Evolutionary conservation across 768 basidiomycete species (phyloP).

Genomic region (Auricularia sp.): DNA sequence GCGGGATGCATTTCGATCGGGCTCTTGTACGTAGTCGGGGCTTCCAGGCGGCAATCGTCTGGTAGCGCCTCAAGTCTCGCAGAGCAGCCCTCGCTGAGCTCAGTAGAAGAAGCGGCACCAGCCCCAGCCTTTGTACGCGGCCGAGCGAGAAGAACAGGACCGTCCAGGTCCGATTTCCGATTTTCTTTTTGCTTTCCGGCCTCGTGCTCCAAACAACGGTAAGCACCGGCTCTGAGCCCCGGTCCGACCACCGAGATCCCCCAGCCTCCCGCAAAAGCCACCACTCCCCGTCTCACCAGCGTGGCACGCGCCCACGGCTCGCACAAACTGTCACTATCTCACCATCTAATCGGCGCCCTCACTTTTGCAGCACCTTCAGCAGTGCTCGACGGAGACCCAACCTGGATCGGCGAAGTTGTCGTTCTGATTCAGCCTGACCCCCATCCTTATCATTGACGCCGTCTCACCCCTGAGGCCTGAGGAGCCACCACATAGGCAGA

Average conservation of each 20-base stretch:
- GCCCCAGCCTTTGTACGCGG: background rate
- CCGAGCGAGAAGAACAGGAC: background rate
- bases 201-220: background rate
- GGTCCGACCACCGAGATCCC: background rate
- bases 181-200: background rate
- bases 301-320: background rate
- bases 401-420: background rate
- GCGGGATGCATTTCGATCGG: background rate
- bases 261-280: background rate
- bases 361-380: no score
- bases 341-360: no score
- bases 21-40: background rate
- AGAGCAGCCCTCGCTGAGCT: background rate
- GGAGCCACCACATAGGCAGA: no score
- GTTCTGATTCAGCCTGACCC: background rate
- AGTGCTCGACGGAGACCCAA: background rate
- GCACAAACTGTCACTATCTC: no score
- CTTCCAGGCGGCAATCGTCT: background rate
- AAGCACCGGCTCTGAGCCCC: background rate
- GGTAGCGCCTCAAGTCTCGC: background rate
- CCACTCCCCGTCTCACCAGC: background rate
- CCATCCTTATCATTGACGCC: background rate
- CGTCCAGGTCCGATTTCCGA: background rate
- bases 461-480: background rate
- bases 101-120: background rate